phyloP scores from a whole-genome alignment of 108 stramenopile species.

The Thalassiosira profunda region DNA sequence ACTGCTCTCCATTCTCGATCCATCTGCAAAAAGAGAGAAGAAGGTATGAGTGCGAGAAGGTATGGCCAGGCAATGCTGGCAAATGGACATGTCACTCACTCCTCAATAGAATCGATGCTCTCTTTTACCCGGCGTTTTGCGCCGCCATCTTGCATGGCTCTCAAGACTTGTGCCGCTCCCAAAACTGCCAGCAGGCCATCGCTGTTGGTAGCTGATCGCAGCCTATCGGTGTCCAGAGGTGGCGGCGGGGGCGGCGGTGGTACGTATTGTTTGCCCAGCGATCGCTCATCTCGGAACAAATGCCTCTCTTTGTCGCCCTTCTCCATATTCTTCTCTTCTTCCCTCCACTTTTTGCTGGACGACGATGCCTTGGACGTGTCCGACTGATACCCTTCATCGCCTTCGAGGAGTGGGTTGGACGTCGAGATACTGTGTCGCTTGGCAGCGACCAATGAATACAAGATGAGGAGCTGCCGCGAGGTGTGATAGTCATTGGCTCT shows the following conservation, averaged over 20 bases:
- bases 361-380: slow-evolving; percentile 18
- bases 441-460: slow-evolving; percentile 87
- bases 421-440: slow-evolving; percentile 41
- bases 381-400: slow-evolving; percentile 1
- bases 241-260: slow-evolving; percentile 80
- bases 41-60: not conserved
- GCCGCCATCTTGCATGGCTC: slow-evolving; percentile 85
- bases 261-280: slow-evolving; percentile 24
- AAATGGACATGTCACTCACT: slow-evolving; percentile 51
- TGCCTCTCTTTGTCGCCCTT: not conserved
- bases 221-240: slow-evolving; percentile 90
- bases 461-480: slow-evolving; percentile 81
- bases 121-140: slow-evolving; percentile 76
- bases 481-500: slow-evolving; percentile 88
- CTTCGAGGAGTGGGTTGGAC: slow-evolving; percentile 19
- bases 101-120: slow-evolving; percentile 77
- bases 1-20: slow-evolving; percentile 86
- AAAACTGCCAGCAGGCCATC: slow-evolving; percentile 89
- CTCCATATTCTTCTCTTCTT: slow-evolving; percentile 14
- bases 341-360: slow-evolving; percentile 27
- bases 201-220: slow-evolving; percentile 88
- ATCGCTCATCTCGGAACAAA: slow-evolving; percentile 6
- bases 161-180: slow-evolving; percentile 85
- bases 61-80: not conserved
- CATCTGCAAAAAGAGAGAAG: slow-evolving; percentile 42